Evolutionary conservation across 306 rosid species (phyloP).

Genomic region (Mucuna pruriens): DNA sequence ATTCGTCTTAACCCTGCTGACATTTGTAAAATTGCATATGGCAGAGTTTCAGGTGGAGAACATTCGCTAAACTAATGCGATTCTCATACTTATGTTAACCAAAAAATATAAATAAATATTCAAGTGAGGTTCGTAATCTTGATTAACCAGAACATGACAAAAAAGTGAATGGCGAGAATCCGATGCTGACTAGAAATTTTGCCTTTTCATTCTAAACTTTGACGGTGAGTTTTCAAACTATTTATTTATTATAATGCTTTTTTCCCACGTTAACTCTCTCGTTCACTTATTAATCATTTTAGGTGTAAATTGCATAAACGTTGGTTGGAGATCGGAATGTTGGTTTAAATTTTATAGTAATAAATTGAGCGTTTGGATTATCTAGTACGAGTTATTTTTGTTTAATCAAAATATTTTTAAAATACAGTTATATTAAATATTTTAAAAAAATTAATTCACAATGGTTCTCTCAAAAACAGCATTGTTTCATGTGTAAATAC

Average conservation of each 20-base stretch:
- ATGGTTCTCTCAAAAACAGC: too few relatives aligned
- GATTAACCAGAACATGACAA: conserved; percentile 16
- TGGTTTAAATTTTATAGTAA: not conserved
- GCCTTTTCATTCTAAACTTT: not conserved
- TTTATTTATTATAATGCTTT: not conserved
- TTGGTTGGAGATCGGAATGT: not conserved
- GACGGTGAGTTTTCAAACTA: conserved; percentile 2
- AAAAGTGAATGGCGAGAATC: conserved; percentile 43
- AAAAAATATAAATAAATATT: not conserved
- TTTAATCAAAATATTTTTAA: too few relatives aligned
- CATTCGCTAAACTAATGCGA: conserved; percentile 53
- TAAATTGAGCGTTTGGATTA: too few relatives aligned
- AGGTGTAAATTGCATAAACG: not conserved
- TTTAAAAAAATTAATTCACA: too few relatives aligned
- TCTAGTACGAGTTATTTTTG: too few relatives aligned
- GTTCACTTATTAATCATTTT: not conserved
- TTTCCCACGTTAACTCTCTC: not conserved
- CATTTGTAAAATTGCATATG: conserved; percentile 46
- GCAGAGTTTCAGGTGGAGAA: conserved; percentile 53
- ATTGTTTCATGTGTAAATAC: too few relatives aligned
- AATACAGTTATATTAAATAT: too few relatives aligned
- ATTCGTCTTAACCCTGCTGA: conserved; percentile 42
- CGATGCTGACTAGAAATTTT: conserved; percentile 38
- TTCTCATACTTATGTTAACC: conserved; percentile 2
- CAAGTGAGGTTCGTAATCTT: conserved; percentile 27